Evolutionary conservation across 2,329 filamentous ascomycete species (phyloP), one percentile per base, ranked within the genome.

Genomic region (Berkeleyomyces basicola): DNA sequence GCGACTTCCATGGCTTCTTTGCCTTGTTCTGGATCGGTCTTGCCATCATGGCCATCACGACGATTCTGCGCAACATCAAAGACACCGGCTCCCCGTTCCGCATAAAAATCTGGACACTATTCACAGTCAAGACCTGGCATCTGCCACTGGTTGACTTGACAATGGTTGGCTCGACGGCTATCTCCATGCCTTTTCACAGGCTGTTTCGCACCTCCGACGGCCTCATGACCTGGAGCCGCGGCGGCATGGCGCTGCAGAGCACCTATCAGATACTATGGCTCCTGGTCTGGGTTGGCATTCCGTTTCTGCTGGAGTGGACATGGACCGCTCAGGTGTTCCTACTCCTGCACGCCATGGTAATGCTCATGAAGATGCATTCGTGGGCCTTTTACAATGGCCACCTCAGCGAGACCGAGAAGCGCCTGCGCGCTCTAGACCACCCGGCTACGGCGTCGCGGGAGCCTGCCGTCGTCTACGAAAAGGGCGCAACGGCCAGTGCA

Each of bases 291-390:
- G 84, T 93, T 65, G 79, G 81, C 71, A 83, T 90, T 70, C 93
- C 93, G 0, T 97, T 97, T 67, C 73, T 86, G 68, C 78, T 95
- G 7, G 80, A 87, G 60, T 99, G 93, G 93, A 88, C 90, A 2
- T 99, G 93, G 93, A 99, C 93, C 0, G 86, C 92, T 2, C 93
- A 97, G 71, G 93, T 99, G 46, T 99, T 95, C 72, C 82, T 99
- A 68, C 86, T 91, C 9, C 78, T 99, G 42, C 93, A 99, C 73
- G 86, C 90, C 51, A 83, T 99, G 74, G 86, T 89, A 6, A 79
- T 99, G 23, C 83, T 96, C 59, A 99, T 99, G 93, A 99, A 99
- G 78, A 93, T 97, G 84, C 93, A 99, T 73, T 96, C 91, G 4
- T 99, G 96, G 70, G 88, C 90, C 33, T 99, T 97, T 73, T 99